phyloP scores from a whole-genome alignment of 2,329 filamentous ascomycete species.

The Alternaria atra region DNA sequence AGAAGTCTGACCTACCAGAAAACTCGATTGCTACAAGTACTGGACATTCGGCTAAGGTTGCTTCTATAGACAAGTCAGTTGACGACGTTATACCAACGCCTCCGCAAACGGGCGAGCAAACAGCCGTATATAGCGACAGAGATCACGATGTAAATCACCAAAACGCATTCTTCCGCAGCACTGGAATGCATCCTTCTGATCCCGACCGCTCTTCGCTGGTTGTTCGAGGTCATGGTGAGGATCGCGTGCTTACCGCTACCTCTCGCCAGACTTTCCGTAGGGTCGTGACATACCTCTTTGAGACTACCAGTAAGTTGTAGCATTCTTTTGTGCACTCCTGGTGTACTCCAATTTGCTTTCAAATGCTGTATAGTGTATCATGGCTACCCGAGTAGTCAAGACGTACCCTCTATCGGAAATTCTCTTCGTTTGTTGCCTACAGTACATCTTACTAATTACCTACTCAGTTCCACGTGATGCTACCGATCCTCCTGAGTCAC shows the following conservation, averaged over 20 bases:
- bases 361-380: neutral
- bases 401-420: neutral
- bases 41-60: neutral
- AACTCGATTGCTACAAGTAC: neutral
- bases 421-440: neutral
- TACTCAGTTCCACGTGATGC: neutral
- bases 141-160: neutral
- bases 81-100: slow-evolving; percentile 5
- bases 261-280: neutral
- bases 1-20: slow-evolving; percentile 7
- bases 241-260: slow-evolving; percentile 11
- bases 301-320: slow-evolving; percentile 7
- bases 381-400: neutral
- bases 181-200: neutral
- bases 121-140: neutral
- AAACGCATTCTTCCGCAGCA: neutral
- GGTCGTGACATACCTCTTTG: slow-evolving; percentile 3
- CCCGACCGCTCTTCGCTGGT: slow-evolving; percentile 8
- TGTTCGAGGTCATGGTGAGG: neutral
- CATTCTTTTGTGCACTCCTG: neutral
- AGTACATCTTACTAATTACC: neutral
- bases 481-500: neutral
- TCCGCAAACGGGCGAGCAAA: slow-evolving; percentile 17
- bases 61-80: slow-evolving; percentile 14
- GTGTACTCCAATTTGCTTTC: neutral